A percentile compares a stretch with the other conserved stretches of the same genome.
phyloP scores from a whole-genome alignment of 2,329 filamentous ascomycete species.

The Neofusicoccum cordaticola region DNA sequence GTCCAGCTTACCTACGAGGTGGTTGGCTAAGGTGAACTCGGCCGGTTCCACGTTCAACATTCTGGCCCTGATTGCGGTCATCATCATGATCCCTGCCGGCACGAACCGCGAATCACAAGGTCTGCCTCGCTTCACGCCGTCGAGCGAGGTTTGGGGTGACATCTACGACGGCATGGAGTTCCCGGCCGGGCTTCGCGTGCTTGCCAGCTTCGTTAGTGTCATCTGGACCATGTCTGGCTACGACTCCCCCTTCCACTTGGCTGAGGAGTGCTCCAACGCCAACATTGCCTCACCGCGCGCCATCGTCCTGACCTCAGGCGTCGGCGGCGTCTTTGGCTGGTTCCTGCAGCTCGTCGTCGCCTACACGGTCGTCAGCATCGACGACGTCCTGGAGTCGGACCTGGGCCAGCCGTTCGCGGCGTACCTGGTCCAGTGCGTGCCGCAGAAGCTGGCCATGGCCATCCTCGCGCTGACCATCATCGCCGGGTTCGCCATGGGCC shows the following conservation, averaged over 20 bases:
- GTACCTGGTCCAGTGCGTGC: constrained; percentile 65
- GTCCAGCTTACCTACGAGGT: constrained; percentile 68
- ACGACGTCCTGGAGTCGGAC: constrained; percentile 56
- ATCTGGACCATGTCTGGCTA: constrained; percentile 65
- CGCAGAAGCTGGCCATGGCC: constrained; percentile 58
- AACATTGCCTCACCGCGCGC: constrained; percentile 67
- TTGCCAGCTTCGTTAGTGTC: constrained; percentile 70
- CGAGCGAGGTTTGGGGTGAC: constrained; percentile 60
- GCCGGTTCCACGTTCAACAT: constrained; percentile 70
- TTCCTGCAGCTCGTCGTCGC: constrained; percentile 71
- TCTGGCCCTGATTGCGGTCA: constrained; percentile 61
- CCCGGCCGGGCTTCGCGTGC: constrained; percentile 63
- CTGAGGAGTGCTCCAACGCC: constrained; percentile 73
- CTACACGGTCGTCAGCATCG: constrained; percentile 67
- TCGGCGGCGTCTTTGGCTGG: constrained; percentile 68
- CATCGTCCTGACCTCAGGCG: constrained; percentile 66
- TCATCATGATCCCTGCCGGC: constrained; percentile 66
- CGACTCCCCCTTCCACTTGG: constrained; percentile 68
- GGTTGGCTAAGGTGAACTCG: constrained; percentile 69
- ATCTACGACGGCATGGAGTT: constrained; percentile 67
- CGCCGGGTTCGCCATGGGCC: constrained; percentile 69
- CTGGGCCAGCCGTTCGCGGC: constrained; percentile 70
- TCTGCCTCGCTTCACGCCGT: constrained; percentile 57
- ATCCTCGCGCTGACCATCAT: constrained; percentile 66
- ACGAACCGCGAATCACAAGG: constrained; percentile 52